phyloP scores from a whole-genome alignment of 2,329 filamentous ascomycete species.

The Stromatinia cepivora region DNA sequence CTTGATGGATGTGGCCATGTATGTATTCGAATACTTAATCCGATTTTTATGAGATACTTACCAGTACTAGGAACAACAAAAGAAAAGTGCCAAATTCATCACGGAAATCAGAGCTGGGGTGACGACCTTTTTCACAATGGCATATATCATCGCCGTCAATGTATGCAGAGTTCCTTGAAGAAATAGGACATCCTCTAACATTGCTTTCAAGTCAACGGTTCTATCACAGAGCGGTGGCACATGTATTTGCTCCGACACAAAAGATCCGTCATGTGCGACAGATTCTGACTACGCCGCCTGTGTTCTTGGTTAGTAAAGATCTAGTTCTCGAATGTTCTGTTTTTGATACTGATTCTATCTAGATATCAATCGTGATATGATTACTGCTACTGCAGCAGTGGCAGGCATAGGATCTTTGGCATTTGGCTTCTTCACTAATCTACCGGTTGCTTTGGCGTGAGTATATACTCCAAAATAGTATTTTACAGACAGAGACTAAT shows the following conservation, averaged over 20 bases:
- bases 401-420: conserved; percentile 71
- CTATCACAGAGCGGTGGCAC: conserved; percentile 75
- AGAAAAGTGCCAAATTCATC: conserved; percentile 69
- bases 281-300: conserved; percentile 48
- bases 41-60: background rate
- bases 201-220: conserved; percentile 62
- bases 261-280: conserved; percentile 33
- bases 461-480: conserved; percentile 34
- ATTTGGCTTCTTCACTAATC: conserved; percentile 79
- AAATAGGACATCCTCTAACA: background rate
- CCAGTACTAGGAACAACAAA: conserved; percentile 58
- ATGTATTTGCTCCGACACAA: conserved; percentile 57
- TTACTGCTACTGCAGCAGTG: conserved; percentile 81
- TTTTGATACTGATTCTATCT: background rate
- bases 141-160: conserved; percentile 79
- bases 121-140: conserved; percentile 80
- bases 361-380: conserved; percentile 55
- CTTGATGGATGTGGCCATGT: conserved; percentile 70
- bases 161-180: conserved; percentile 43
- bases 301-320: conserved; percentile 40
- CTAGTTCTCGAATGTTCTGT: background rate
- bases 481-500: conserved; percentile 13
- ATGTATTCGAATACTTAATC: conserved; percentile 36
- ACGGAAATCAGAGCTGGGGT: conserved; percentile 77
- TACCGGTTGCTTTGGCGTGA: conserved; percentile 75